Conservation (phyloP, 768 basidiomycete species). For the Pleurotus pulmonarius region DNA sequence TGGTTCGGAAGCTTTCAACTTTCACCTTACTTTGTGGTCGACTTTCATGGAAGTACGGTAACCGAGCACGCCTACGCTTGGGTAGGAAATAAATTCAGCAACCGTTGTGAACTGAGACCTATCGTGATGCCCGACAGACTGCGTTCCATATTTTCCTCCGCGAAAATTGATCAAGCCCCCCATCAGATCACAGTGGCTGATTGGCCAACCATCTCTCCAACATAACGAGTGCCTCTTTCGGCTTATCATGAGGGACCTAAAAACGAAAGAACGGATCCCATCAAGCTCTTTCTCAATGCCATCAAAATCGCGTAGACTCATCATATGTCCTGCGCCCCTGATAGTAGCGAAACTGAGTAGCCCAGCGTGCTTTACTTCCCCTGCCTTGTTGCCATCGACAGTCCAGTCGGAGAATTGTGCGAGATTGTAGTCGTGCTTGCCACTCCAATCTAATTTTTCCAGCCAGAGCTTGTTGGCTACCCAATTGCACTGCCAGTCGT, state of each 20-base stretch:
- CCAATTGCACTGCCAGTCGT: slow-evolving; percentile 82
- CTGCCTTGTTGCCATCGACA: slow-evolving; percentile 42
- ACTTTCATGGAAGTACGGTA: neutral
- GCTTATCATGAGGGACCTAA: slow-evolving; percentile 60
- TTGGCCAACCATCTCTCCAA: slow-evolving; percentile 59
- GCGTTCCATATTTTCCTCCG: neutral
- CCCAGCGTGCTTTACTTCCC: slow-evolving; percentile 36
- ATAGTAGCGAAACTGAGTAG: slow-evolving; percentile 51
- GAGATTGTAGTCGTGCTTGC: slow-evolving; percentile 44
- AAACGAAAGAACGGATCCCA: neutral
- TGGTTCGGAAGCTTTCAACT: neutral
- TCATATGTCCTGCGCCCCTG: slow-evolving; percentile 61
- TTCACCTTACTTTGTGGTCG: neutral
- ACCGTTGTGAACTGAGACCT: neutral
- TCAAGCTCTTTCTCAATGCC: neutral
- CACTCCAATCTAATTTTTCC: slow-evolving; percentile 70
- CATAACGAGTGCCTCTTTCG: slow-evolving; percentile 51
- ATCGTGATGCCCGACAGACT: neutral
- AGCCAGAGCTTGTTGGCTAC: slow-evolving; percentile 77
- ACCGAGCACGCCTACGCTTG: neutral
- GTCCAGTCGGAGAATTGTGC: slow-evolving; percentile 57
- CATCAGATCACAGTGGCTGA: slow-evolving; percentile 29
- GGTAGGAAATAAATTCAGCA: neutral
- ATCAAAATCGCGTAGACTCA: slow-evolving; percentile 28
- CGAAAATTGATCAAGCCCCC: neutral